Evolutionary conservation across 2,329 filamentous ascomycete genomes (phyloP).

Genomic region (Alternaria triticimaculans): DNA sequence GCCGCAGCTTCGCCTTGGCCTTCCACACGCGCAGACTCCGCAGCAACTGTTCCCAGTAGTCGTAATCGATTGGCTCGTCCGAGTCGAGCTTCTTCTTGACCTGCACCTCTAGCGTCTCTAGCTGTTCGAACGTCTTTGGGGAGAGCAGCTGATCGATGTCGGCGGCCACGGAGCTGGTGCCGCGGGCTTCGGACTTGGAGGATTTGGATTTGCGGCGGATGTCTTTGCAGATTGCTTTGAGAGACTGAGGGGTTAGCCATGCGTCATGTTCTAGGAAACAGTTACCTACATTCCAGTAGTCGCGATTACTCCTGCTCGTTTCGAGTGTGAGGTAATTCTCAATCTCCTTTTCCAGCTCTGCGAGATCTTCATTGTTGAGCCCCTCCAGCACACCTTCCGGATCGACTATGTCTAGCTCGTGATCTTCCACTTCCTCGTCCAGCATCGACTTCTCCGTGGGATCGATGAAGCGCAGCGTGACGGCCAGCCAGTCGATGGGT

Average conservation of each 20-base stretch:
- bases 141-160: conserved; percentile 88
- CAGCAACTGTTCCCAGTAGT: conserved; percentile 96
- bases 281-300: conserved; percentile 77
- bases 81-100: conserved; percentile 85
- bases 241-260: conserved; percentile 60
- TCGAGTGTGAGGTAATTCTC: conserved; percentile 81
- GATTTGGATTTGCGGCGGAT: conserved; percentile 70
- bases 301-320: conserved; percentile 75
- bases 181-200: conserved; percentile 70
- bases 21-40: conserved; percentile 88
- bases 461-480: conserved; percentile 88
- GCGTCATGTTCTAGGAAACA: conserved; percentile 18
- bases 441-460: conserved; percentile 72
- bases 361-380: conserved; percentile 70
- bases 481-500: conserved; percentile 91
- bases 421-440: conserved; percentile 83
- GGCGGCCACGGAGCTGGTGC: conserved; percentile 79
- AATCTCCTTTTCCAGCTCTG: conserved; percentile 83
- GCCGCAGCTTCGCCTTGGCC: conserved; percentile 82
- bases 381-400: conserved; percentile 82
- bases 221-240: conserved; percentile 84
- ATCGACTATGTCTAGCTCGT: conserved; percentile 75
- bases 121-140: conserved; percentile 84
- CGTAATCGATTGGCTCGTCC: conserved; percentile 90
- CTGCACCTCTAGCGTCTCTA: conserved; percentile 86